Evolutionary conservation across 2,329 filamentous ascomycete genomes (phyloP).

Genomic region (Colletotrichum acutatum): DNA sequence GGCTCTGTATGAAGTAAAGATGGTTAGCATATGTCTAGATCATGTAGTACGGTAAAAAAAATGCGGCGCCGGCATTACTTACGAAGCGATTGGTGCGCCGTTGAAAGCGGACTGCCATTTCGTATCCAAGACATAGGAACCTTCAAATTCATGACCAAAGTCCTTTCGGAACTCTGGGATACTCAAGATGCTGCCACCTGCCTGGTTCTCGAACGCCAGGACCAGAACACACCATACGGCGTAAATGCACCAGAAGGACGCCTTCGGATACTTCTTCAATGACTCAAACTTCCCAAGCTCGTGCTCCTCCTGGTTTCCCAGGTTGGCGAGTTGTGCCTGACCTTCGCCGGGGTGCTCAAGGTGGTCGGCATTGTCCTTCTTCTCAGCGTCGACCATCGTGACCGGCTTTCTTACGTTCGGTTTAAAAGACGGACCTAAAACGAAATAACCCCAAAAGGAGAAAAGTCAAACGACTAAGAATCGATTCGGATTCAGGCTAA

Average conservation of each 20-base stretch:
- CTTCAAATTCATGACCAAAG: constrained; percentile 50
- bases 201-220: constrained; percentile 54
- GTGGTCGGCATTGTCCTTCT: constrained; percentile 13
- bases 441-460: neutral
- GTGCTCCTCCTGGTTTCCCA: constrained; percentile 43
- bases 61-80: constrained; percentile 14
- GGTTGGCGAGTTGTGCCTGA: constrained; percentile 27
- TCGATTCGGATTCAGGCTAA: neutral
- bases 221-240: constrained; percentile 53
- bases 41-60: rapidly evolving
- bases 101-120: constrained; percentile 58
- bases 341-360: constrained; percentile 7
- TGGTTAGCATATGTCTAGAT: neutral
- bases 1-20: neutral
- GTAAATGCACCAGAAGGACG: constrained; percentile 49
- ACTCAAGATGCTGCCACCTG: constrained; percentile 51
- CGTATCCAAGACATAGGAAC: constrained; percentile 51
- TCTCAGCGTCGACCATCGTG: constrained; percentile 13
- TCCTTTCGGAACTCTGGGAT: constrained; percentile 58
- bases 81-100: constrained; percentile 53
- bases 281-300: constrained; percentile 38
- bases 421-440: neutral
- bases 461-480: neutral
- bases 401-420: neutral
- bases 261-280: constrained; percentile 41